Conservation (phyloP, 306 rosid species). For the Chamaecrista fasciculata region DNA sequence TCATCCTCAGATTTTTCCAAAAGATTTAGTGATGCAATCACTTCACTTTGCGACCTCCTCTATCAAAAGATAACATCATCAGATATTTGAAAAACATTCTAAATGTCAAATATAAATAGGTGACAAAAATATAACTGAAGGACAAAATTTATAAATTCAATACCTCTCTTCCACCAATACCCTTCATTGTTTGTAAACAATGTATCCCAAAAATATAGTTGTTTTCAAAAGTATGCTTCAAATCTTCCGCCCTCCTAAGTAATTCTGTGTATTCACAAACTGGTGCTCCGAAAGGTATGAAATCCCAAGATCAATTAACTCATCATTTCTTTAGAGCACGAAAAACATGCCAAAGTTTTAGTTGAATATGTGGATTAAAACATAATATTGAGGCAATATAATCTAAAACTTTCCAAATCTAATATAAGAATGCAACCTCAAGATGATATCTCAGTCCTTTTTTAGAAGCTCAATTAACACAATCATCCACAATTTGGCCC, state of each 20-base stretch:
- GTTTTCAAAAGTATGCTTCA: constrained; percentile 59
- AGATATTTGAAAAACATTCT: constrained; percentile 12
- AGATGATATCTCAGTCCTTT: constrained; percentile 68
- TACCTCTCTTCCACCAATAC: constrained; percentile 95
- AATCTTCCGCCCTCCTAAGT: constrained; percentile 70
- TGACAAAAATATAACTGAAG: background rate
- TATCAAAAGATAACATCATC: constrained; percentile 24
- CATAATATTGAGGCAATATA: background rate
- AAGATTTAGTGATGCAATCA: constrained; percentile 34
- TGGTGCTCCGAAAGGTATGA: constrained; percentile 95
- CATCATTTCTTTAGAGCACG: constrained; percentile 92
- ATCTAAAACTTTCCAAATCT: constrained; percentile 6
- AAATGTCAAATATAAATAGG: background rate
- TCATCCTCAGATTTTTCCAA: constrained; percentile 58
- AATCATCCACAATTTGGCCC: constrained; percentile 91
- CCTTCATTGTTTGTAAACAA: constrained; percentile 90
- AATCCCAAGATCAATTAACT: constrained; percentile 98
- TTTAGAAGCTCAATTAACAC: constrained; percentile 87
- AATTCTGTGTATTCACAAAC: constrained; percentile 90
- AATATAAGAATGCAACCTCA: constrained; percentile 53
- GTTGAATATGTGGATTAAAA: background rate
- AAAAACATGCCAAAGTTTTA: constrained; percentile 61
- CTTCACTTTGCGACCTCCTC: constrained; percentile 66
- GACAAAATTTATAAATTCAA: background rate
- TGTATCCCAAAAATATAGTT: constrained; percentile 89